Conservation (phyloP, 441 rosid genomes). For the Populus hybrid region DNA sequence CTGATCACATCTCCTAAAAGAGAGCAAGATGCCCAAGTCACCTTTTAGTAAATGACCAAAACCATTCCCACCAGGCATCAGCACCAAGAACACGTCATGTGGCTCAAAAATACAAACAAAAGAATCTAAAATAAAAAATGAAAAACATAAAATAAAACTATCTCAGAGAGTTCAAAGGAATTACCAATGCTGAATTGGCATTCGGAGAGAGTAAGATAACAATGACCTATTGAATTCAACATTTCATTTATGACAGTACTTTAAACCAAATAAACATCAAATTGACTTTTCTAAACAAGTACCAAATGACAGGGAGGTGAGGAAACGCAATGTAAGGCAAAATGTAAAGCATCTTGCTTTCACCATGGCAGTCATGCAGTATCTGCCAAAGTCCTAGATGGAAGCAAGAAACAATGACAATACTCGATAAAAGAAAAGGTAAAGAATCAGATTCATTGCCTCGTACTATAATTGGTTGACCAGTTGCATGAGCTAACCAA, state of each 20-base stretch:
- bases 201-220: not conserved
- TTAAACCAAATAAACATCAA: constrained; percentile 7
- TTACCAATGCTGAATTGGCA: not conserved
- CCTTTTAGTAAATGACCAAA: no score
- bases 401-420: constrained; percentile 25
- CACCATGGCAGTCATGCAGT: constrained; percentile 15
- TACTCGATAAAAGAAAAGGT: constrained; percentile 9
- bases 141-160: not conserved
- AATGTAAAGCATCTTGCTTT: constrained; percentile 24
- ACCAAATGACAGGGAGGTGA: constrained; percentile 12
- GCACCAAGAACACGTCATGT: no score
- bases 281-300: constrained; percentile 14
- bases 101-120: no score
- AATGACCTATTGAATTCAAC: constrained; percentile 1
- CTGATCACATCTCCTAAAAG: no score
- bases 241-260: constrained; percentile 13
- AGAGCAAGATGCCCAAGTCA: no score
- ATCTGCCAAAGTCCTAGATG: constrained; percentile 23
- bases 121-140: not conserved
- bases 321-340: constrained; percentile 25
- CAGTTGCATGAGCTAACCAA: not conserved
- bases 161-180: not conserved
- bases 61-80: no score
- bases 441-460: constrained; percentile 27
- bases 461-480: constrained; percentile 8